Base-by-base conservation (phyloP, 352 stramenopile species). In the Pythium scleroteichum region DNA sequence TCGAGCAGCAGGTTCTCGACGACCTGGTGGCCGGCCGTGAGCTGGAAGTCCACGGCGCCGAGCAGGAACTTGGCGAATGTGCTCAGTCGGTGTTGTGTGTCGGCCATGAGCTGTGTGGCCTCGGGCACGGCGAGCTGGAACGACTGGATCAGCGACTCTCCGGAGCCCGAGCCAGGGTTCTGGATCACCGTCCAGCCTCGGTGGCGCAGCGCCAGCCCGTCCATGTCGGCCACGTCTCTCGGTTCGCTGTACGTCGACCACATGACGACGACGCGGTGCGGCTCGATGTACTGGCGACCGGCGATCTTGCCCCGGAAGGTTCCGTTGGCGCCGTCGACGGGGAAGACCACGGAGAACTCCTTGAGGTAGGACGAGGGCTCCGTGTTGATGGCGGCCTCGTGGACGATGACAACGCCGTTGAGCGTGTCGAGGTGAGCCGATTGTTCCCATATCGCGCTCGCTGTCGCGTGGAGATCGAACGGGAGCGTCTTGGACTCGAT, bases 401-500 rank as follows among this genome's bases (percentile, higher is more conserved):
- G 29, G 5, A 35, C 29, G 29, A 35, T 10, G 29, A 35, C 10
- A 13, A 13, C 9, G 24, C 44, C 44, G 24, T 50, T 27, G 13
- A 33, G 24, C 19, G n/a, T 20, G 9, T 32, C 13, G 22, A 33
- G 27, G 4, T 29, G 24, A 27, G 27, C 20, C 17, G 44, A 33
- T 10, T 50, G 44, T 4, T 26, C 14, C 44, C 44, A 50, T 13
- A 50, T 16, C 0, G 44, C 44, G 55, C 10, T 74, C 20, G 1
- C 82, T 55, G 24, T 50, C 20, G 68, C 44, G 35, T 79, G 72
- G 32, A 70, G 49, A 33, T 68, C 65, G 20, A 78, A 81, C 52
- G 48, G 48, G 8, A 54, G 23, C 5, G 16, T 22, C 16, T 24
- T 39, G 14, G 48, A 39, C 26, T 54, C 32, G 16, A 29, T 23